Evolutionary conservation across 768 basidiomycete species (phyloP).

Genomic region (Pleurotus djamor): DNA sequence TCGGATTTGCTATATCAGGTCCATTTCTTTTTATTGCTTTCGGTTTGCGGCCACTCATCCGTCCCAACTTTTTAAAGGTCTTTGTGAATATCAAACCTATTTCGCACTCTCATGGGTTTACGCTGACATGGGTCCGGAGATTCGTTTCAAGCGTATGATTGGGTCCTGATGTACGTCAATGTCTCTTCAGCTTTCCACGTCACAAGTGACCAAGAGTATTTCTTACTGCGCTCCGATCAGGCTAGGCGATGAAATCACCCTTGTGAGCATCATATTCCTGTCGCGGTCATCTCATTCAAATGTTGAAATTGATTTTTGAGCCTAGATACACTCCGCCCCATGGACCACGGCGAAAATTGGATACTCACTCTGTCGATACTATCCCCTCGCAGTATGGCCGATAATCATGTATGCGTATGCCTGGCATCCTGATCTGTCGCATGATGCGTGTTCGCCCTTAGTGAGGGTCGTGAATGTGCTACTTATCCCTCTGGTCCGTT

Average conservation of each 20-base stretch:
- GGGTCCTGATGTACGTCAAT: slow-evolving; percentile 16
- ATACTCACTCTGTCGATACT: slow-evolving; percentile 22
- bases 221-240: slow-evolving; percentile 1
- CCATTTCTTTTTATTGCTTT: no score
- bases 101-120: background rate
- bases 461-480: slow-evolving; percentile 16
- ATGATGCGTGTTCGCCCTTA: slow-evolving; percentile 12
- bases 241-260: slow-evolving; percentile 15
- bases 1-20: background rate
- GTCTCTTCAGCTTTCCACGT: background rate
- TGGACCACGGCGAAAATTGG: slow-evolving; percentile 18
- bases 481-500: slow-evolving; percentile 19
- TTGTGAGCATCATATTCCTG: slow-evolving; percentile 10
- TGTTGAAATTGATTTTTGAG: background rate
- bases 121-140: slow-evolving; percentile 3
- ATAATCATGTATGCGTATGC: slow-evolving; percentile 20
- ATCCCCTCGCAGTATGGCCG: slow-evolving; percentile 20
- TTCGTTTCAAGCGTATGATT: slow-evolving; percentile 19
- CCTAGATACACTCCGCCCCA: slow-evolving; percentile 17
- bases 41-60: no score
- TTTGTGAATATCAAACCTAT: background rate
- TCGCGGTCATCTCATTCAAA: background rate
- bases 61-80: background rate
- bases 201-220: no score
- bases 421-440: slow-evolving; percentile 15